Evolutionary conservation across 1,284 basidiomycete species (phyloP), one percentile per base, ranked within the genome.

Genomic region (Pterulicium gracile): DNA sequence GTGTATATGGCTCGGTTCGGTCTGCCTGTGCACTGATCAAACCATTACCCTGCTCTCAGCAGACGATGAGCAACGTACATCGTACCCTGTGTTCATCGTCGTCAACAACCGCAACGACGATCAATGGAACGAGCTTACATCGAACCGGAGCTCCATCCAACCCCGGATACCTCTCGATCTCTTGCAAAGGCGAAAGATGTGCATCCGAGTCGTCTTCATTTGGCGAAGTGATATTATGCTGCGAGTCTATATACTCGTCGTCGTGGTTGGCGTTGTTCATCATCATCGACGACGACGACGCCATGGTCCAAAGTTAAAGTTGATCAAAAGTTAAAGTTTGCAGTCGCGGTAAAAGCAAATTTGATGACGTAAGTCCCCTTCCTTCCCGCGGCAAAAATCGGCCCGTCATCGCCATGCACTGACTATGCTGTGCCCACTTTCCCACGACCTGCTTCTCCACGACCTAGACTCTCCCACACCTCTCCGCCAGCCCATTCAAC

Each of bases 1-100:
- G 73, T 17, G 86, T 88, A 58, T 89, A 89, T 7, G 86, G 56
- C 60, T 89, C 86, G 43, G 79, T 81, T 53, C 84, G 77, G 62
- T 89, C 77, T 49, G 86, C 86, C 85, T 88, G 54, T 14, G 19
- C 23, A 44, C 47, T 47, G 46, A 52, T 23, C 53, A 42, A 48
- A 46, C 19, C 44, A 46, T 47, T 50, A 48, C 42, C 47, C 46
- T 46, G 67, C 70, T 47, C 63, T 72, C 71, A 62, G 73, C 70
- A 57, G 71, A 27, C 44, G 49, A 47, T 27, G 43, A 24, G 35
- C 40, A 20, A 67, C 73, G 52, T 56, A 73, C 70, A 60, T 73
- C 73, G 56, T 70, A 73, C 70, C 70, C 70, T 73, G 15, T 47
- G 12, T 42, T 27, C 35, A 34, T 40, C 47, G 18, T 44, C 42